phyloP scores from a whole-genome alignment of 768 basidiomycete species.

The Lactarius hengduanensis region DNA sequence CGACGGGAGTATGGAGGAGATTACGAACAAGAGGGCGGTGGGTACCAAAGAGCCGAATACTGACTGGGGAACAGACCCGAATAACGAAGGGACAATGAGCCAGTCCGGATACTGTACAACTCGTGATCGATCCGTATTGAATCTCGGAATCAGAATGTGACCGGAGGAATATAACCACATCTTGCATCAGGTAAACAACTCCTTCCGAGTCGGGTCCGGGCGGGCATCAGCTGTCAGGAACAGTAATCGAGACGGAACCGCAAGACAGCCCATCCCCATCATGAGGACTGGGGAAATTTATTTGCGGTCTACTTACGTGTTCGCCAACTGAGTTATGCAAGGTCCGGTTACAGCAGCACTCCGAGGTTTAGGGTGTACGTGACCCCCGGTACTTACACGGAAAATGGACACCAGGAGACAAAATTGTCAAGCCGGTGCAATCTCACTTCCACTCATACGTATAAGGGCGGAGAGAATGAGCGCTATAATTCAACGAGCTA shows the following conservation, averaged over 20 bases:
- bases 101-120: neutral
- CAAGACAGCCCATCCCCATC: neutral
- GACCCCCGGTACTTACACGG: neutral
- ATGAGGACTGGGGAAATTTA: neutral
- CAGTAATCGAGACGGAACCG: neutral
- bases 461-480: conserved; percentile 11
- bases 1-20: neutral
- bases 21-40: neutral
- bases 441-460: neutral
- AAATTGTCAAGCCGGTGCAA: neutral
- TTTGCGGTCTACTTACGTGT: conserved; percentile 1
- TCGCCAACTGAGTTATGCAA: neutral
- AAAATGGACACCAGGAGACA: conserved; percentile 33
- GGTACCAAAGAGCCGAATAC: conserved; percentile 28
- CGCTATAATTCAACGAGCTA: conserved; percentile 21
- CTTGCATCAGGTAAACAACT: neutral
- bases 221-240: neutral
- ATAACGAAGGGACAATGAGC: neutral
- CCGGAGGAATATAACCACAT: neutral
- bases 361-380: neutral
- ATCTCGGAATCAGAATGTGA: neutral
- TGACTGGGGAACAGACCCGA: neutral
- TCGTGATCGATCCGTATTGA: neutral
- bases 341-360: too few species aligned
- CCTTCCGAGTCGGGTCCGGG: neutral